These are phyloP conservation scores for Sphaerostilbella broomeana DNA, from an alignment of 2,329 filamentous ascomycete genomes.

Conservation along the genomic window DNA sequence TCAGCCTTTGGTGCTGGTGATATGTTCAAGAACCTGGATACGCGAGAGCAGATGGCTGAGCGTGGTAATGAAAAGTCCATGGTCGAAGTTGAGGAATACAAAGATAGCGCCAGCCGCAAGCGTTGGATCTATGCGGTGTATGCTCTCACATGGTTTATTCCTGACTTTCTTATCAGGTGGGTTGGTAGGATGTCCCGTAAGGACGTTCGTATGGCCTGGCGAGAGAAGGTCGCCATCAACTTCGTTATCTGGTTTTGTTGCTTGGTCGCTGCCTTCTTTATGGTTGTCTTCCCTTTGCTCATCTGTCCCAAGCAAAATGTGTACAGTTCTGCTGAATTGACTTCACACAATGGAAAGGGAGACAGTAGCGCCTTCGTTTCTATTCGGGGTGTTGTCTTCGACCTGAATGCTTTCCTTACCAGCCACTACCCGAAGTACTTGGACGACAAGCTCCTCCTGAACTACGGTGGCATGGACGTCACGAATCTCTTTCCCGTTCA, in stretches of 20 bases:
- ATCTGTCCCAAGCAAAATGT: slow-evolving; percentile 92
- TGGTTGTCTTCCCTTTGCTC: slow-evolving; percentile 76
- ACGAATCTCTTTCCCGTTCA: slow-evolving; percentile 87
- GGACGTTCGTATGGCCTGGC: slow-evolving; percentile 87
- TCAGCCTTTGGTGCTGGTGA: slow-evolving; percentile 90
- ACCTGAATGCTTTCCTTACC: slow-evolving; percentile 66
- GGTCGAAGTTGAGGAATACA: slow-evolving; percentile 81
- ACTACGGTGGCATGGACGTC: slow-evolving; percentile 84
- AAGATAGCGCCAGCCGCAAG: slow-evolving; percentile 72
- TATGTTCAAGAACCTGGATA: slow-evolving; percentile 97
- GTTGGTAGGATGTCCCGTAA: slow-evolving; percentile 84
- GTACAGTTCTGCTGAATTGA: slow-evolving; percentile 71
- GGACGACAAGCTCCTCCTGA: slow-evolving; percentile 56
- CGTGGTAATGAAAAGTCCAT: slow-evolving; percentile 87
- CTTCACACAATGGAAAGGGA: slow-evolving; percentile 64
- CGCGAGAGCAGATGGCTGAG: slow-evolving; percentile 88
- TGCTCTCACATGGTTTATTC: slow-evolving; percentile 77
- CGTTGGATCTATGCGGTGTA: slow-evolving; percentile 86
- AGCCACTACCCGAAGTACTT: slow-evolving; percentile 63
- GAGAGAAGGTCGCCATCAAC: slow-evolving; percentile 97
- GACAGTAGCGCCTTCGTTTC: slow-evolving; percentile 61
- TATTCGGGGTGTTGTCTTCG: slow-evolving; percentile 84
- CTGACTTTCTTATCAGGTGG: slow-evolving; percentile 71
- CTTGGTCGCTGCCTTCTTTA: slow-evolving; percentile 73
- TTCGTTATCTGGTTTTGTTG: slow-evolving; percentile 92